Percentiles rank a stretch among this genome's conserved stretches.
Evolutionary conservation across 345 rosid species (phyloP).

Genomic region (Syzygium aromaticum): DNA sequence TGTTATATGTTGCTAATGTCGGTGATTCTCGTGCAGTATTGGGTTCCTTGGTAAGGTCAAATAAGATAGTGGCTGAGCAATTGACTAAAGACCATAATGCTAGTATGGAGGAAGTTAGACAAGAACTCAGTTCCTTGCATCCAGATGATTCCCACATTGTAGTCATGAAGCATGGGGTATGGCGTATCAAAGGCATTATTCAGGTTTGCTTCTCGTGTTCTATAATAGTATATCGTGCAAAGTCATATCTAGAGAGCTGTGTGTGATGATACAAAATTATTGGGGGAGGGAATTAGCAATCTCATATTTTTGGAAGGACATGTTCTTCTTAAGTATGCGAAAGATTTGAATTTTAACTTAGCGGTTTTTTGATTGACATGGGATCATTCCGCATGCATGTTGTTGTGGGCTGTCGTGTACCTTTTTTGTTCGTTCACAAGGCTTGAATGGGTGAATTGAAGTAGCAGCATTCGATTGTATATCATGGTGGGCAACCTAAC

Average conservation of each 20-base stretch:
- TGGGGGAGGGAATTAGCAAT: not conserved
- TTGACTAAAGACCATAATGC: slow-evolving; percentile 85
- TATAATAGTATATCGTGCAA: not conserved
- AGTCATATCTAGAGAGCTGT: not conserved
- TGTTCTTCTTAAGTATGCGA: not conserved
- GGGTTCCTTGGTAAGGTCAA: slow-evolving; percentile 48
- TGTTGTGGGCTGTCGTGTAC: not conserved
- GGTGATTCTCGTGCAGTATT: slow-evolving; percentile 97
- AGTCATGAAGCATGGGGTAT: slow-evolving; percentile 77
- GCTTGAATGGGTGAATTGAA: not conserved
- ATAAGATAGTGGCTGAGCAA: slow-evolving; percentile 77
- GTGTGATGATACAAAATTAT: not conserved
- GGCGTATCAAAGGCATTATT: slow-evolving; percentile 98
- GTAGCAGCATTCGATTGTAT: not conserved
- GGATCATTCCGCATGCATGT: not conserved
- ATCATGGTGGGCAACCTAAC: not conserved
- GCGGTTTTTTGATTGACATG: not conserved
- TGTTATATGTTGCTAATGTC: slow-evolving; percentile 71
- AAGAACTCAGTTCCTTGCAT: slow-evolving; percentile 78
- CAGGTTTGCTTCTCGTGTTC: slow-evolving; percentile 46
- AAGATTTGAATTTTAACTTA: not conserved
- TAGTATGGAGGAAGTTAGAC: slow-evolving; percentile 78
- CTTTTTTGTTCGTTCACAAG: not conserved
- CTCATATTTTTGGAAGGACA: not conserved
- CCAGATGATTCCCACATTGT: slow-evolving; percentile 83